These are phyloP conservation scores for Jaltomata sinuosa DNA, from an alignment of 257 asterid genomes.

Conservation along the genomic window DNA sequence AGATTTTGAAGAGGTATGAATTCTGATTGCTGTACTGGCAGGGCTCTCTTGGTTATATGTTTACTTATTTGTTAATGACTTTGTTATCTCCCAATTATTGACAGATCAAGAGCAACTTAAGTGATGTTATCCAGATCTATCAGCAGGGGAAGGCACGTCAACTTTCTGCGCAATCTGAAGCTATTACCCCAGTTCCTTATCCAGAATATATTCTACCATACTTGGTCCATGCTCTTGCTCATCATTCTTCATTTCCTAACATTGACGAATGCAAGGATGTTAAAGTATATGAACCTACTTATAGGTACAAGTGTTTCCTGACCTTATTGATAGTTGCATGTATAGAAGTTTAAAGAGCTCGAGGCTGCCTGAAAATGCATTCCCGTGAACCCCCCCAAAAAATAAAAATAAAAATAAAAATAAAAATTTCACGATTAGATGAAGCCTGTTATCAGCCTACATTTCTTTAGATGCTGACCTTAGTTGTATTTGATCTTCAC, in stretches of 20 bases:
- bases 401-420: no score
- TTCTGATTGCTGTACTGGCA: background rate
- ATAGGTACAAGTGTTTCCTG: slow-evolving; percentile 65
- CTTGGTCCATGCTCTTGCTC: slow-evolving; percentile 90
- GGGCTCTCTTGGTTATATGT: background rate
- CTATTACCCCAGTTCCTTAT: slow-evolving; percentile 38
- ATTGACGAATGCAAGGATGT: slow-evolving; percentile 77
- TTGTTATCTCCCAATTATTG: slow-evolving; percentile 15
- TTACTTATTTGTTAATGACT: background rate
- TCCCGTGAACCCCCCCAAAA: background rate
- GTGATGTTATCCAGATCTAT: slow-evolving; percentile 85
- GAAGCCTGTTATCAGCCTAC: background rate
- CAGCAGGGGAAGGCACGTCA: slow-evolving; percentile 79
- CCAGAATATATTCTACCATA: slow-evolving; percentile 84
- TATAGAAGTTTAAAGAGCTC: background rate
- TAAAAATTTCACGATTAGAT: background rate
- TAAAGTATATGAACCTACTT: slow-evolving; percentile 59
- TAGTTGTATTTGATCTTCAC: background rate
- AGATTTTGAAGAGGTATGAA: slow-evolving; percentile 61
- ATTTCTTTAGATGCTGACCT: background rate
- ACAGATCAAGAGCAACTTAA: slow-evolving; percentile 75
- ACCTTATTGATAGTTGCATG: background rate
- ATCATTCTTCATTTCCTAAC: slow-evolving; percentile 75
- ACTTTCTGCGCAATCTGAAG: slow-evolving; percentile 51
- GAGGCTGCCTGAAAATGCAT: background rate